Evolutionary conservation across 306 rosid genomes (phyloP), one percentile per base, ranked within the genome.

Genomic region (Abrus precatorius): DNA sequence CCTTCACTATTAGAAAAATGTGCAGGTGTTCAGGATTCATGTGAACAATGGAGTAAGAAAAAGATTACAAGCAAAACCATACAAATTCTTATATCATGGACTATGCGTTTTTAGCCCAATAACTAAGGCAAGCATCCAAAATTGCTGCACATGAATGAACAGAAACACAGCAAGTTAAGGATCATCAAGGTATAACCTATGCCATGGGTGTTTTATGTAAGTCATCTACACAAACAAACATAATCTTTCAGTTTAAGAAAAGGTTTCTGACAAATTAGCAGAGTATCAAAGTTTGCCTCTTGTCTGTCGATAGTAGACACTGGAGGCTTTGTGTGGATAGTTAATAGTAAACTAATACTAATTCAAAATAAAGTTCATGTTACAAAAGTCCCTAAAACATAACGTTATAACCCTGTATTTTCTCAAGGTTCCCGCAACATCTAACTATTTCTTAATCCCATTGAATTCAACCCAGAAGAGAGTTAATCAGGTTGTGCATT

Each of bases 101-200:
- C 64, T 63, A 72, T 34, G 44, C 62, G n/a, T 38, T 14, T 33
- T 78, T 83, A 64, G 86, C 75, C 76, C 27, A 20, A 27, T 20
- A 38, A 41, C 49, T 28, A 71, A 80, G 81, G 79, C 69, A 84
- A 84, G 87, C 85, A 84, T 80, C 82, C 50, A 10, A 12, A 75
- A 47, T 28, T 52, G 41, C 59, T 74, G 61, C 62, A 80, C 69
- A 55, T 75, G 79, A 80, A 70, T 49, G 59, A 80, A 76, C 73
- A 70, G 68, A 14, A 65, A 56, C 40, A 54, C 20, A 11, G 40
- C 83, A 83, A 86, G 89, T 83, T 82, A 82, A 82, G 89, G 84
- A 86, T 86, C 85, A 72, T 67, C 27, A 54, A 52, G 48, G 70
- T 20, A 80, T 41, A 49, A 68, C 50, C 63, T 32, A 40, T 55